Base-by-base conservation (phyloP, 2,329 filamentous ascomycete genomes). In the Hymenoscyphus fructigenus region DNA sequence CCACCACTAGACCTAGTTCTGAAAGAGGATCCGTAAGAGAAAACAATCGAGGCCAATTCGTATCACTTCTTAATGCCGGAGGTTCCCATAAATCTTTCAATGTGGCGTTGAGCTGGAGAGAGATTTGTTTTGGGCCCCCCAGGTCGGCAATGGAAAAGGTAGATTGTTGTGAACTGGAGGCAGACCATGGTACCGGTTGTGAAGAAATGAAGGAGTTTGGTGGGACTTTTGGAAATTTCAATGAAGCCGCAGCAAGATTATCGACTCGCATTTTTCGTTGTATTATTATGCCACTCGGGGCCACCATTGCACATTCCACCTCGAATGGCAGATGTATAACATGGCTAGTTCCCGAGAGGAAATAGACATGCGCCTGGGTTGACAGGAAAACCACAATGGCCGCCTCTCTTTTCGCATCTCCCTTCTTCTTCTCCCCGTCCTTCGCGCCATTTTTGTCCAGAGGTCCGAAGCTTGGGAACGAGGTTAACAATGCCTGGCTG, bases 281-380 rank as follows among this genome's bases (percentile, higher is more conserved):
- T 64, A 99, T 86, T 23, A 99, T 84, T 59, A 98, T 84, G 29
- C 95, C 95, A 36, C 87, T 83, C 5, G 93, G 91, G 14, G 91
- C 91, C 41, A 94, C 88, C 76, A 93, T 92, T 34, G 91, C 93
- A 61, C 87, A 87, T 75, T 97, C 92, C 53, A 97, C 91, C 78
- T 98, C 93, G 74, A 99, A 99, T 1, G 94, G 94, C 74, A 99
- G 87, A 76, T 97, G 92, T 58, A 98, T 84, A 65, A 97, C 87
- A 83, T 99, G 91, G 74, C 87, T 95, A 38, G 92, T 89, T 23
- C 94, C 94, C 1, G 91, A 87, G 44, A 98, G 84, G 75, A 96
- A 97, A 81, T 93, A 96, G 69, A 99, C 87, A 75, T 98, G 94
- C 26, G 92, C 93, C 75, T 98, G 94, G 0, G 92, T 93, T 78